These are phyloP conservation scores for Stipa capillata DNA, from an alignment of 176 grass and related monocot genomes.

Conservation along the genomic window DNA sequence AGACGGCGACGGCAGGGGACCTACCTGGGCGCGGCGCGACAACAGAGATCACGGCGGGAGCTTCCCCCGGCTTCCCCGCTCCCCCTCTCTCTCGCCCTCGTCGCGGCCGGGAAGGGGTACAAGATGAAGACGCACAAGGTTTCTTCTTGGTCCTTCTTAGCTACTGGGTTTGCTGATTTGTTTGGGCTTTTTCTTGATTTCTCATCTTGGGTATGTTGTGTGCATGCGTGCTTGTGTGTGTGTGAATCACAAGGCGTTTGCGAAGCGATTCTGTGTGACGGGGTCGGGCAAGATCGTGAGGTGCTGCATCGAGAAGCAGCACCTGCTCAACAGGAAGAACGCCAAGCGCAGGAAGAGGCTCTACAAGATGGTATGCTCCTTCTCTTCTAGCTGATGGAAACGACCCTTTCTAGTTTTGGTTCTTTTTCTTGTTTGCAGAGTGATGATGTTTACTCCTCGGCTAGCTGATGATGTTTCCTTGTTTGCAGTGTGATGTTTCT, in stretches of 20 bases:
- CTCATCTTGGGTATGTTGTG: no score
- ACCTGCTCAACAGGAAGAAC: slow-evolving; percentile 83
- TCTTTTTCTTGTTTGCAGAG: no score
- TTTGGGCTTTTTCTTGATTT: slow-evolving; percentile 18
- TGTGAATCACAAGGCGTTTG: slow-evolving; percentile 34
- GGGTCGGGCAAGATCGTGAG: slow-evolving; percentile 75
- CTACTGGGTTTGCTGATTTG: neutral
- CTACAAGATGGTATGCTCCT: slow-evolving; percentile 65
- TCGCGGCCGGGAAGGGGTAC: slow-evolving; percentile 58
- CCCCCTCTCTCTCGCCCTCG: slow-evolving; percentile 35
- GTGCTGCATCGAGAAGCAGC: slow-evolving; percentile 71
- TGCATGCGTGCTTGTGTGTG: neutral
- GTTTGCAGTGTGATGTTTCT: no score
- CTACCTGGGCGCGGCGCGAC: no score
- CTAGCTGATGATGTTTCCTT: no score
- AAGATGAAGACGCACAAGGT: slow-evolving; percentile 99
- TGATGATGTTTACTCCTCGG: no score
- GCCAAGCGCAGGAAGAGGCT: slow-evolving; percentile 86
- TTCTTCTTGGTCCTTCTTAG: neutral
- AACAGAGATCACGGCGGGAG: no score
- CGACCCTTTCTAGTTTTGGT: no score
- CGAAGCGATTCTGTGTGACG: slow-evolving; percentile 77
- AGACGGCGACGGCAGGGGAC: no score
- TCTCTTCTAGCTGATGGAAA: no score
- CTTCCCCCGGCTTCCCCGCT: slow-evolving; percentile 19